Percentiles rank a stretch among this genome's conserved stretches.
Evolutionary conservation across 495 filamentous ascomycete genomes (phyloP).

Genomic region (Lophium mytilinum): DNA sequence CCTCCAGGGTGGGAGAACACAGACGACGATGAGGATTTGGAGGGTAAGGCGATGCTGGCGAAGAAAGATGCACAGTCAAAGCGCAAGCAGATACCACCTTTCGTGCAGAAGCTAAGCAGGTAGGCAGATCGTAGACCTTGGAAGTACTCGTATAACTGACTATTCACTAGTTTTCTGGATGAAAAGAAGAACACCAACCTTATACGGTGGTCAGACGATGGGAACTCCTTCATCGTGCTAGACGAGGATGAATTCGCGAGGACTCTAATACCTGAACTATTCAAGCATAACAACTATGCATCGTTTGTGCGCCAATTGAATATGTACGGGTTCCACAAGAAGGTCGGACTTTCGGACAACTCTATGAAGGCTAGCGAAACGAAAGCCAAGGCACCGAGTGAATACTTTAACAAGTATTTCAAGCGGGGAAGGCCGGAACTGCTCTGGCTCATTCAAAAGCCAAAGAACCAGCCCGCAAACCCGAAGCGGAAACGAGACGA

Average conservation of each 20-base stretch:
- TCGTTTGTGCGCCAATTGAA: constrained; percentile 98
- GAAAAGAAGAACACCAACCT: constrained; percentile 84
- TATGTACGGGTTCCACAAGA: constrained; percentile 99
- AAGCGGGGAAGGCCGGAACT: constrained; percentile 86
- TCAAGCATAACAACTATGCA: constrained; percentile 99
- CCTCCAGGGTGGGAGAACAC: constrained; percentile 8
- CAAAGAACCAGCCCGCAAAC: constrained; percentile 54
- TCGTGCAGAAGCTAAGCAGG: constrained; percentile 98
- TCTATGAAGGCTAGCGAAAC: constrained; percentile 95
- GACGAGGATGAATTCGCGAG: constrained; percentile 99
- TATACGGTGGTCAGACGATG: constrained; percentile 95
- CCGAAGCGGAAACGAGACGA: constrained; percentile 56
- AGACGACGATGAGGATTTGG: constrained; percentile 66
- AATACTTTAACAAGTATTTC: constrained; percentile 96
- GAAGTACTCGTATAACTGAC: no score
- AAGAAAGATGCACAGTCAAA: constrained; percentile 80
- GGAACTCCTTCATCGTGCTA: constrained; percentile 90
- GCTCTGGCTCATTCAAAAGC: constrained; percentile 96
- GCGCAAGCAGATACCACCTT: constrained; percentile 90
- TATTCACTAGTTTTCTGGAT: constrained; percentile 69
- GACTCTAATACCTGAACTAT: constrained; percentile 89
- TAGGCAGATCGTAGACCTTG: constrained; percentile 36
- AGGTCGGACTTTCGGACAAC: constrained; percentile 92
- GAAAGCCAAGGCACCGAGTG: constrained; percentile 94
- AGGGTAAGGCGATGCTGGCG: constrained; percentile 63